A percentile compares a stretch with the other conserved stretches of the same genome.
Evolutionary conservation across 805 yeast species (phyloP).

Genomic region (Metschnikowia orientalis): DNA sequence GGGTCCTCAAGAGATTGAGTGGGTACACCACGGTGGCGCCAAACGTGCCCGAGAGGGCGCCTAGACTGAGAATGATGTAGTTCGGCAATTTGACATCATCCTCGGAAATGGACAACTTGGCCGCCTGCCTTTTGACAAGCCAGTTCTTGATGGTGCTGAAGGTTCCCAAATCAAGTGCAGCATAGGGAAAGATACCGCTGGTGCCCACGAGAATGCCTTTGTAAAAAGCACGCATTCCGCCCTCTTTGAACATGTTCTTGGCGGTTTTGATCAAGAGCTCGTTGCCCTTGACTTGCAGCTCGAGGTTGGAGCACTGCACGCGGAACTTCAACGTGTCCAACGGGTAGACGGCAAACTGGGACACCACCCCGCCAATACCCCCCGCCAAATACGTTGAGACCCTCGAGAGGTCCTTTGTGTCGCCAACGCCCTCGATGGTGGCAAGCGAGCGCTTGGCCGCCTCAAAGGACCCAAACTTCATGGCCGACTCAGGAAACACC

Average conservation of each 20-base stretch:
- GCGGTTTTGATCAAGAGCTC: slow-evolving; percentile 63
- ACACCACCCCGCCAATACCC: slow-evolving; percentile 91
- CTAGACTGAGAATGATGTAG: slow-evolving; percentile 77
- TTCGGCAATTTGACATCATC: slow-evolving; percentile 73
- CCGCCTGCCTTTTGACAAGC: slow-evolving; percentile 63
- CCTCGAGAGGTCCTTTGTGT: slow-evolving; percentile 65
- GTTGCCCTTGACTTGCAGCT: slow-evolving; percentile 56
- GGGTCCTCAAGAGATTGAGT: slow-evolving; percentile 80
- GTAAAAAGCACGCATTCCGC: slow-evolving; percentile 76
- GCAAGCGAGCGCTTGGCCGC: slow-evolving; percentile 74
- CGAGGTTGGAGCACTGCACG: slow-evolving; percentile 85
- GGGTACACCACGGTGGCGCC: slow-evolving; percentile 97
- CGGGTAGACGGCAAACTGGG: slow-evolving; percentile 92
- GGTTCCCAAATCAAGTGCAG: slow-evolving; percentile 93
- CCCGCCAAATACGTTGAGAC: slow-evolving; percentile 86
- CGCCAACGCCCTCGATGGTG: slow-evolving; percentile 67
- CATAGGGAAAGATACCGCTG: slow-evolving; percentile 94
- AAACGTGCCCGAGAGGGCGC: slow-evolving; percentile 92
- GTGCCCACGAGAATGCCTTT: slow-evolving; percentile 90
- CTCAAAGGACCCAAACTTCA: slow-evolving; percentile 95
- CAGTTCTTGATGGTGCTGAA: slow-evolving; percentile 80
- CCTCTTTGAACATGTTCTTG: slow-evolving; percentile 69
- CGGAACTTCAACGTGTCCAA: slow-evolving; percentile 92
- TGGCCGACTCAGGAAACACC: slow-evolving; percentile 95
- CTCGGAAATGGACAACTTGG: slow-evolving; percentile 38